A percentile compares a stretch with the other conserved stretches of the same genome.
phyloP scores from a whole-genome alignment of 73 alveolate species.

The Loxodes magnus region DNA sequence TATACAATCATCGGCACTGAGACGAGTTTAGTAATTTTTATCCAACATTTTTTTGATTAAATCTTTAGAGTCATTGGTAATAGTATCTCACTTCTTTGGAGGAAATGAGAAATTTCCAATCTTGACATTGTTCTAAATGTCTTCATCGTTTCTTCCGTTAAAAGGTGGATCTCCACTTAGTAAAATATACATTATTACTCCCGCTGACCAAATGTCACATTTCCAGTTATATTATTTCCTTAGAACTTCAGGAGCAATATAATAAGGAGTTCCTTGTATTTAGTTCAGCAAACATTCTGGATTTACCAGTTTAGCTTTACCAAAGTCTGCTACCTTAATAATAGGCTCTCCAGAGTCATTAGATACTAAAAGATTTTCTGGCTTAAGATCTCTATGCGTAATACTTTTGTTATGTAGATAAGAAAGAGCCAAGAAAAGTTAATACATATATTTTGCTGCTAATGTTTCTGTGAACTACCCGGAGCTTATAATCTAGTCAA shows the following conservation, averaged over 20 bases:
- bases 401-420: constrained; percentile 40
- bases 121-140: constrained; percentile 34
- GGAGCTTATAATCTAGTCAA: constrained; percentile 19
- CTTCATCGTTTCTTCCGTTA: constrained; percentile 47
- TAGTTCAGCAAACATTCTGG: background rate
- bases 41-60: constrained; percentile 27
- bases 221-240: constrained; percentile 48
- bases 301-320: background rate
- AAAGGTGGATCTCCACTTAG: constrained; percentile 61
- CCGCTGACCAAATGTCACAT: constrained; percentile 76
- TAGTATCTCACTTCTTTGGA: constrained; percentile 15
- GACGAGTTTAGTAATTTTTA: too few species aligned
- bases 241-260: constrained; percentile 72
- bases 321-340: constrained; percentile 27
- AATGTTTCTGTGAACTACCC: constrained; percentile 9
- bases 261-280: constrained; percentile 10
- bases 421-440: constrained; percentile 29
- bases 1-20: too few species aligned
- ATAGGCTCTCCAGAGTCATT: constrained; percentile 4
- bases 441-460: constrained; percentile 30
- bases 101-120: constrained; percentile 41
- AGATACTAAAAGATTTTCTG: constrained; percentile 29
- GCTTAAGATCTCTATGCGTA: constrained; percentile 44
- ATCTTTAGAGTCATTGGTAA: constrained; percentile 42
- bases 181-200: constrained; percentile 50